These are phyloP conservation scores for Golubevia sp. DNA, from an alignment of 1,284 basidiomycete species.

Conservation along the genomic window DNA sequence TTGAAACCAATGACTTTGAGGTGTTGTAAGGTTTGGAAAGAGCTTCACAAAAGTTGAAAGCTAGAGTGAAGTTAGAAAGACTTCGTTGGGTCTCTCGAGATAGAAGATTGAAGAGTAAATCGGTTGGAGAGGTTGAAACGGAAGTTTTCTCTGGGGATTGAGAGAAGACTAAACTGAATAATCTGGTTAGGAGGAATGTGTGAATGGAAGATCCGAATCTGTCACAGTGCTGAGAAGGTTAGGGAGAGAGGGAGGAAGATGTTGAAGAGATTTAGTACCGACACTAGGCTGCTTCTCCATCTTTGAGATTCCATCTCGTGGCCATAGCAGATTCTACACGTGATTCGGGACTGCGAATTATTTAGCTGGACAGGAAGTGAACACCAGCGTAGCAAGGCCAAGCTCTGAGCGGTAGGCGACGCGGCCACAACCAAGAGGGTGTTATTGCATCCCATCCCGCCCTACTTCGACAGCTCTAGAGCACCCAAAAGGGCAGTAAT, in stretches of 20 bases:
- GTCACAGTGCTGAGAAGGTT: conserved; percentile 7
- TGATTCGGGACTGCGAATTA: too few species aligned
- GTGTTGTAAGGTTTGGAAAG: neutral
- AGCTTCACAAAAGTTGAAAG: neutral
- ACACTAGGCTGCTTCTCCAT: neutral
- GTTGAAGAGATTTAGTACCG: neutral
- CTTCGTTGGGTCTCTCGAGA: neutral
- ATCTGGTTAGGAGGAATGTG: neutral
- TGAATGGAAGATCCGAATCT: conserved; percentile 4
- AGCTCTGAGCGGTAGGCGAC: too few species aligned
- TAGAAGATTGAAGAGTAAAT: conserved; percentile 1
- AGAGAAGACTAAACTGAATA: neutral
- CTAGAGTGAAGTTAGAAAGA: neutral
- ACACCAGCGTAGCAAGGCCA: too few species aligned
- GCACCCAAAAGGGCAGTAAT: too few species aligned
- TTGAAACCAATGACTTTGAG: conserved; percentile 8
- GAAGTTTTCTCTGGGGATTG: conserved; percentile 1
- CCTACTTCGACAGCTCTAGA: too few species aligned
- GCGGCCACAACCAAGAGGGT: too few species aligned
- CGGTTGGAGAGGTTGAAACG: neutral
- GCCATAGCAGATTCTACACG: neutral
- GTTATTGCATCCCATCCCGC: too few species aligned
- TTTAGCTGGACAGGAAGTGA: too few species aligned
- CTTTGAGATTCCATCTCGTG: neutral
- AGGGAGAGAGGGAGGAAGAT: neutral